Conservation (phyloP, 2,329 filamentous ascomycete species). For the Scedosporium boydii region DNA sequence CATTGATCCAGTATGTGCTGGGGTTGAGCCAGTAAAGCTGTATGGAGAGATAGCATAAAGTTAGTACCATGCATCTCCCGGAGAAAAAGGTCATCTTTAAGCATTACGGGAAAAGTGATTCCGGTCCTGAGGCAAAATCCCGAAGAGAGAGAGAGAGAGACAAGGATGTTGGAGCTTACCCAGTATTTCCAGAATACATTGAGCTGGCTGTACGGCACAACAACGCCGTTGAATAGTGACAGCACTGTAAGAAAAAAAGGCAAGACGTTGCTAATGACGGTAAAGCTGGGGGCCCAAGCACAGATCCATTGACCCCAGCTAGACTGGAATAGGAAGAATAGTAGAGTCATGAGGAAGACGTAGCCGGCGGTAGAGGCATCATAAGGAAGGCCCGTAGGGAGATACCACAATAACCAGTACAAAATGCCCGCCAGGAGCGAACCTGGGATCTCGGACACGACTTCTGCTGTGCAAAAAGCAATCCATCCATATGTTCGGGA, state of each 20-base stretch:
- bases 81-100: no score
- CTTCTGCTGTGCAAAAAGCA: slow-evolving; percentile 67
- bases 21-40: slow-evolving; percentile 70
- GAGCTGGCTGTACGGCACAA: slow-evolving; percentile 61
- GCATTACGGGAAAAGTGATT: no score
- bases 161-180: slow-evolving; percentile 30
- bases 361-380: slow-evolving; percentile 34
- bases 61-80: no score
- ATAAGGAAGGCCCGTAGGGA: slow-evolving; percentile 62
- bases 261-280: slow-evolving; percentile 66
- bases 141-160: no score
- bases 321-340: slow-evolving; percentile 83
- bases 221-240: slow-evolving; percentile 80
- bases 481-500: slow-evolving; percentile 73
- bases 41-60: no score
- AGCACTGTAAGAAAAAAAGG: slow-evolving; percentile 81
- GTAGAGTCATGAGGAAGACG: slow-evolving; percentile 68
- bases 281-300: slow-evolving; percentile 71
- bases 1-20: slow-evolving; percentile 76
- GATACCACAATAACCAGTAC: slow-evolving; percentile 70
- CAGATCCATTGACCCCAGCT: slow-evolving; percentile 75
- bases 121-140: no score
- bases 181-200: slow-evolving; percentile 82
- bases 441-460: slow-evolving; percentile 72
- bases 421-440: slow-evolving; percentile 67